Evolutionary conservation across 306 rosid species (phyloP).

Genomic region (Dryas alaskensis): DNA sequence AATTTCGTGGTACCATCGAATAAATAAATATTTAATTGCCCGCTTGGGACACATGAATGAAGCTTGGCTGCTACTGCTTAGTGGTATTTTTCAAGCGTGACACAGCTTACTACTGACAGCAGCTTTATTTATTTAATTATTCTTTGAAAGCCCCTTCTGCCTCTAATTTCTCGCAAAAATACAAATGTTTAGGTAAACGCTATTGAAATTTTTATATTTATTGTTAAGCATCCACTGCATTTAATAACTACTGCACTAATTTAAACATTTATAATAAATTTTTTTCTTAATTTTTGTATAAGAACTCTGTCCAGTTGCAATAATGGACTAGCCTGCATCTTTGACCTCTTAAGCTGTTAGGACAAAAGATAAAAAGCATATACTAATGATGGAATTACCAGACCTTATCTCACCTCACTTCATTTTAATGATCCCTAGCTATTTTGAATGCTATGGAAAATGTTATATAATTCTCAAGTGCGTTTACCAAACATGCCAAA

Average conservation of each 20-base stretch:
- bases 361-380: neutral
- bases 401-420: neutral
- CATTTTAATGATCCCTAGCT: neutral
- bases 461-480: too few species aligned
- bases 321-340: neutral
- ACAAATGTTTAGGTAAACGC: conserved; percentile 8
- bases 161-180: conserved; percentile 2
- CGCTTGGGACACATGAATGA: too few species aligned
- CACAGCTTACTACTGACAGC: neutral
- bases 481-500: too few species aligned
- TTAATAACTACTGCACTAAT: neutral
- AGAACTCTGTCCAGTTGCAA: neutral
- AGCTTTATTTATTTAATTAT: neutral
- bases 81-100: neutral
- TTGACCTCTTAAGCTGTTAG: neutral
- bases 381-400: neutral
- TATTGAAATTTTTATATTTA: neutral
- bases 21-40: too few species aligned
- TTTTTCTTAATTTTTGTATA: neutral
- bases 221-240: neutral
- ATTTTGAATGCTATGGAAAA: neutral
- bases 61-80: neutral
- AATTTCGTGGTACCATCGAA: too few species aligned
- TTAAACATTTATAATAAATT: neutral
- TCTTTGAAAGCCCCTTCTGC: neutral